Base-by-base conservation (phyloP, 345 rosid genomes). In the Tarenaya hassleriana region DNA sequence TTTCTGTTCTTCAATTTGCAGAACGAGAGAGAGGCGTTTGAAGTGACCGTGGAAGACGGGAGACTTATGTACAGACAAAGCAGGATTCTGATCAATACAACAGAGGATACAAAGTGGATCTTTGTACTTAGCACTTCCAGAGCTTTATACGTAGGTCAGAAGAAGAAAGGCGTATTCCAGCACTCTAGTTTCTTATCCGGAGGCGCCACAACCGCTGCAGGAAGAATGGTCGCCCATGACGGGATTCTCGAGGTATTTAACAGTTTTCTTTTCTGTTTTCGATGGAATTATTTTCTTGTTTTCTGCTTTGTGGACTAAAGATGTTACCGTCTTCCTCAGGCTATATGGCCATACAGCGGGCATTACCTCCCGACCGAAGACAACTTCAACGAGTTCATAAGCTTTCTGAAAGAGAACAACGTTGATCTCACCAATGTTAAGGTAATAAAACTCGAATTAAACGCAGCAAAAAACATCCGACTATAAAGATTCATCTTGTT, bases 331-430 rank as follows among this genome's bases (percentile, higher is more conserved):
- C 32, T 16, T 40, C 16, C 31, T 41, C 50, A 77, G 88, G 85
- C 82, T 57, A 58, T 76, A 44, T 82, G 83, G 88, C 75, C 88
- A 33, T 78, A 82, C 60, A 82, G 88, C 56, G 88, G 88, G 42
- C 88, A 82, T 55, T 82, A 82, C 52, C 80, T 68, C 46, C 85
- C 84, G 52, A 65, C 85, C 7, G 79, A 79, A 69, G 88, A 82
- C 59, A 78, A 76, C 61, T 82, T 82, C 59, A 71, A 21, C 52
- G 83, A 73, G 5, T 69, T 82, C 55, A 62, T 82, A 40, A 52
- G 33, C 65, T 82, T 82, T 61, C 71, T 82, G 1, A 75, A 71
- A 71, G 83, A 82, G 57, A 64, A 78, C 44, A 68, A 63, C 48
- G 66, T 82, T 53, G 85, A 82, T 61, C 48, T 82, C 52, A 76